Conservation (phyloP, 1,284 basidiomycete genomes). For the Takashimella koratensis region DNA sequence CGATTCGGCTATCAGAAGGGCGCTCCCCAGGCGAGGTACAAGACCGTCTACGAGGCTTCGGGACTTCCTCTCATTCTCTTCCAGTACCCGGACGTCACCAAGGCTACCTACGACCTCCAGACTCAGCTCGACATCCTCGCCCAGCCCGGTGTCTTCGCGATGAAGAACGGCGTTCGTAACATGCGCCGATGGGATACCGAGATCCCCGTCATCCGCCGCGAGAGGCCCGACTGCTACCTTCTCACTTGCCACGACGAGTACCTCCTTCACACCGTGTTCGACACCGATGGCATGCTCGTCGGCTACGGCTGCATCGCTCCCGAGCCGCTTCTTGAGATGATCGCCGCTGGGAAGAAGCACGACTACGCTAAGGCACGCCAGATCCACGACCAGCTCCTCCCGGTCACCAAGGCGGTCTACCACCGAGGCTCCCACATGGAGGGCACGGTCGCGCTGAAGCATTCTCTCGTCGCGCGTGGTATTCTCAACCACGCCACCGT, state of each 20-base stretch:
- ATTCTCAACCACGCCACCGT: constrained; percentile 14
- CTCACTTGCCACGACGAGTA: constrained; percentile 17
- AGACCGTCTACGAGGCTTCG: constrained; percentile 15
- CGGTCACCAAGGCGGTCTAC: constrained; percentile 19
- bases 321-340: constrained; percentile 11
- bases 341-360: constrained; percentile 13
- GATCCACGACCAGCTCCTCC: constrained; percentile 16
- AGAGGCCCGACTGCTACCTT: constrained; percentile 12
- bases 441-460: constrained; percentile 20
- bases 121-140: constrained; percentile 17
- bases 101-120: constrained; percentile 16
- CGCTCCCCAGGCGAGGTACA: constrained; percentile 15
- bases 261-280: constrained; percentile 19
- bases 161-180: constrained; percentile 18
- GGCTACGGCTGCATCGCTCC: constrained; percentile 20
- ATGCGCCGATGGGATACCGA: constrained; percentile 15
- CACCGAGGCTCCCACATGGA: constrained; percentile 21
- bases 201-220: constrained; percentile 9
- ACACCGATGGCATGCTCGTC: constrained; percentile 16
- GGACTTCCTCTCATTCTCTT: constrained; percentile 19
- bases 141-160: constrained; percentile 19
- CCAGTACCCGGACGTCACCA: constrained; percentile 16
- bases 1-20: constrained; percentile 19
- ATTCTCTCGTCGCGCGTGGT: constrained; percentile 14
- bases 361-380: constrained; percentile 11